Evolutionary conservation across 2,329 filamentous ascomycete species (phyloP).

Genomic region (Thelonectria rubi): DNA sequence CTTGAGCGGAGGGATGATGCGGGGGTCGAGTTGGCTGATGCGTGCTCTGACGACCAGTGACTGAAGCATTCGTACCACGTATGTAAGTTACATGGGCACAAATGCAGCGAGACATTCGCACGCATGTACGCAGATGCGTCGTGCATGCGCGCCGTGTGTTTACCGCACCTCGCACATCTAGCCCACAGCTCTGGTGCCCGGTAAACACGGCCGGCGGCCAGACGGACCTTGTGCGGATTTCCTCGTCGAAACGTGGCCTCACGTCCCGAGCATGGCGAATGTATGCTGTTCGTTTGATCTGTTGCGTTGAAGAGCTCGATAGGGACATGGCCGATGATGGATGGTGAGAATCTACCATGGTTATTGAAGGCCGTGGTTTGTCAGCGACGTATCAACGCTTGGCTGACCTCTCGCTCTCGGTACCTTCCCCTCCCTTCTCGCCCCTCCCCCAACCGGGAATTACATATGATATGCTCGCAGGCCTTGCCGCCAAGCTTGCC

Average conservation of each 20-base stretch:
- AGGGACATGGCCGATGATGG: constrained; percentile 10
- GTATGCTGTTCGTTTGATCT: background rate
- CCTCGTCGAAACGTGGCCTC: constrained; percentile 24
- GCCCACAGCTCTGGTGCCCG: constrained; percentile 9
- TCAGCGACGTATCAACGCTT: background rate
- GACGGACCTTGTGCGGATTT: constrained; percentile 13
- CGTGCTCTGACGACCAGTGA: no score
- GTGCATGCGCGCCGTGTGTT: background rate
- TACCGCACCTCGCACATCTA: no score
- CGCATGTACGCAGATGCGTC: background rate
- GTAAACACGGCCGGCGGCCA: constrained; percentile 5
- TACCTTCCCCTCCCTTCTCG: no score
- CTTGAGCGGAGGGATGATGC: no score
- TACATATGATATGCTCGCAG: background rate
- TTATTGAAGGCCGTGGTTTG: background rate
- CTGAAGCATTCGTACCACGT: background rate
- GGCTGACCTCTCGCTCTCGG: no score
- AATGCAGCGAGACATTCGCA: constrained; percentile 4
- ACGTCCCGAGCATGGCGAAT: background rate
- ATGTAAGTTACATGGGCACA: no score
- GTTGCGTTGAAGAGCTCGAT: background rate
- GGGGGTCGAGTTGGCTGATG: no score
- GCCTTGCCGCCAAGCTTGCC: background rate
- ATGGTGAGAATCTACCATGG: constrained; percentile 3
- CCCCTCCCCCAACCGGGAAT: no score